Conservation (phyloP, 768 basidiomycete species). For the Leccinum subgranulosum region DNA sequence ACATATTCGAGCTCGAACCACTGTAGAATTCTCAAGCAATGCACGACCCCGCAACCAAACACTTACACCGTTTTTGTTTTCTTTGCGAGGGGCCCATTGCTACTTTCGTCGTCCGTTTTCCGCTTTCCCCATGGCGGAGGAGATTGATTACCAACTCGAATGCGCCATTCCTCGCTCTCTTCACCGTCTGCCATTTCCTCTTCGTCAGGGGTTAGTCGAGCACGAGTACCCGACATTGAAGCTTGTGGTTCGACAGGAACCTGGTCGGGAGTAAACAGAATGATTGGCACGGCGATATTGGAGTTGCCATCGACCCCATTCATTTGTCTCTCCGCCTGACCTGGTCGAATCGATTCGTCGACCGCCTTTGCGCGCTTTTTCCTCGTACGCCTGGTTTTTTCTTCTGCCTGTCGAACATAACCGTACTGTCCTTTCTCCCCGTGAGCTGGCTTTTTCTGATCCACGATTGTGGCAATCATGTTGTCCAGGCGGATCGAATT, state of each 20-base stretch:
- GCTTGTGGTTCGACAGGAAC: slow-evolving; percentile 27
- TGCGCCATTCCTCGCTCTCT: slow-evolving; percentile 61
- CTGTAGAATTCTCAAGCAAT: slow-evolving; percentile 4
- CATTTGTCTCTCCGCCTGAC: slow-evolving; percentile 19
- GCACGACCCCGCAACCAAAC: neutral
- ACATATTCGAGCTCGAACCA: neutral
- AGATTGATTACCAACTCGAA: slow-evolving; percentile 58
- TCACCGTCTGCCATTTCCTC: slow-evolving; percentile 65
- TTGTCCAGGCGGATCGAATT: slow-evolving; percentile 65
- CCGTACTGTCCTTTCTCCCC: slow-evolving; percentile 84
- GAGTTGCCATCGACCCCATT: slow-evolving; percentile 8
- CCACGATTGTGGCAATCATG: slow-evolving; percentile 63
- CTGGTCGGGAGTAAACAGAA: slow-evolving; percentile 26
- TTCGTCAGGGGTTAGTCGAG: slow-evolving; percentile 48
- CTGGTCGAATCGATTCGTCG: slow-evolving; percentile 22
- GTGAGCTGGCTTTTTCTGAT: slow-evolving; percentile 60
- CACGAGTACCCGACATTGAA: slow-evolving; percentile 17
- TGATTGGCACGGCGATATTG: slow-evolving; percentile 18
- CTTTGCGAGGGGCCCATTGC: slow-evolving; percentile 38
- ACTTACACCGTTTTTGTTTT: slow-evolving; percentile 42
- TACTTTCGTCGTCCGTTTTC: slow-evolving; percentile 40
- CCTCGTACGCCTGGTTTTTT: slow-evolving; percentile 56
- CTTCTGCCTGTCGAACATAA: slow-evolving; percentile 73
- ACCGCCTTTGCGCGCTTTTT: slow-evolving; percentile 43
- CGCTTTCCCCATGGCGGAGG: slow-evolving; percentile 72